A percentile compares a stretch with the other conserved stretches of the same genome.
These are phyloP conservation scores for Botryosphaeria dothidea DNA, from an alignment of 2,329 filamentous ascomycete genomes.

Conservation along the genomic window DNA sequence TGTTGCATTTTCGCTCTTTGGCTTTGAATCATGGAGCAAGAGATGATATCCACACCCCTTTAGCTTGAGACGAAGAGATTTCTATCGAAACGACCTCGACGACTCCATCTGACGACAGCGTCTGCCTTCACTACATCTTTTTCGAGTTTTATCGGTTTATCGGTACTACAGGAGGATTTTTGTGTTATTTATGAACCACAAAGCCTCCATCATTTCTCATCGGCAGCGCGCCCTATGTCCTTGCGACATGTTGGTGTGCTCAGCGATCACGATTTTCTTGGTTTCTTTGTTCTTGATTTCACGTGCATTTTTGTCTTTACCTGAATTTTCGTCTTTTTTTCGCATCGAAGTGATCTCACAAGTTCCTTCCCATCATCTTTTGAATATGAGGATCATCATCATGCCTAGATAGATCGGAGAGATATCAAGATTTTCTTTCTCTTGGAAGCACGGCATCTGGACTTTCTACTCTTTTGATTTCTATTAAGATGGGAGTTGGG, in stretches of 20 bases:
- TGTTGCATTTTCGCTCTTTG: not conserved
- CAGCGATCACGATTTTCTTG: not conserved
- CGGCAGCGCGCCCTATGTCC: not conserved
- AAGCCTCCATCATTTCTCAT: not conserved
- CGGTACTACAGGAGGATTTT: not conserved
- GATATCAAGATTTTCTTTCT: too few relatives aligned
- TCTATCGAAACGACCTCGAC: not conserved
- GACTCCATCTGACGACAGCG: not conserved
- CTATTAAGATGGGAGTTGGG: too few relatives aligned
- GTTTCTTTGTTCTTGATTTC: too few relatives aligned
- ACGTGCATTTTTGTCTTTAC: too few relatives aligned
- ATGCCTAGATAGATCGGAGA: too few relatives aligned
- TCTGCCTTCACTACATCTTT: not conserved
- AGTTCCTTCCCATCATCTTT: too few relatives aligned
- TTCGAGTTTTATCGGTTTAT: not conserved
- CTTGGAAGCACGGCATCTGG: too few relatives aligned
- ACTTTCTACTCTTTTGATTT: too few relatives aligned
- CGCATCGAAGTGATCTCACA: too few relatives aligned
- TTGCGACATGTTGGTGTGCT: not conserved
- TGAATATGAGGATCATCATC: too few relatives aligned
- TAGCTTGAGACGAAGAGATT: not conserved
- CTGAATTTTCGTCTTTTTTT: not conserved
- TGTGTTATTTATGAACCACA: slow-evolving; percentile 6
- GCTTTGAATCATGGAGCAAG: not conserved
- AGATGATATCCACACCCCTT: not conserved